Evolutionary conservation across 1,284 basidiomycete species (phyloP).

Genomic region (Puccinia coronata): DNA sequence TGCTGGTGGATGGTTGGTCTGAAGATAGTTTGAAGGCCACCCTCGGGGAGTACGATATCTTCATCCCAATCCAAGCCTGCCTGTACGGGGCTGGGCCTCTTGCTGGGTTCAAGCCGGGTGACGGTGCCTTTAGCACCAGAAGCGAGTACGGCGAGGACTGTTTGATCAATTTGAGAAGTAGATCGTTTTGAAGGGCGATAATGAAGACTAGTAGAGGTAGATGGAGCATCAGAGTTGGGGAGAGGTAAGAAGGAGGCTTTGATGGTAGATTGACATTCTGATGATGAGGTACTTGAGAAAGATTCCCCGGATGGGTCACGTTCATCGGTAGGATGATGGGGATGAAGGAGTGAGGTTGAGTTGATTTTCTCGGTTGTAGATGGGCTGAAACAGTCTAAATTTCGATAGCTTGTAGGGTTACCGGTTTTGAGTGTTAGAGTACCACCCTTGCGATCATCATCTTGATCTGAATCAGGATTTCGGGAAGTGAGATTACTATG

Average conservation of each 20-base stretch:
- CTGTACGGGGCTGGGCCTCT: constrained; percentile 31
- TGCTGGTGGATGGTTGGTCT: background rate
- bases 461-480: background rate
- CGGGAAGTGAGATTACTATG: background rate
- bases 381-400: background rate
- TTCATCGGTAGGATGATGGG: background rate
- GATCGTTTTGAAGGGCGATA: constrained; percentile 4
- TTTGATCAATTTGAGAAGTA: constrained; percentile 23
- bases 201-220: background rate
- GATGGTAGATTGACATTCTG: constrained; percentile 47
- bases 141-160: constrained; percentile 40
- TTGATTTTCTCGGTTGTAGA: background rate
- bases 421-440: constrained; percentile 19
- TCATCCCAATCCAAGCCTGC: constrained; percentile 49
- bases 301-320: constrained; percentile 14
- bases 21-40: constrained; percentile 12
- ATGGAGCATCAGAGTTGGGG: constrained; percentile 16
- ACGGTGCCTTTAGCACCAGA: constrained; percentile 44
- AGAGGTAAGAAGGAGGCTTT: constrained; percentile 32
- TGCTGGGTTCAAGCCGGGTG: constrained; percentile 44
- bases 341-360: background rate
- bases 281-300: constrained; percentile 36
- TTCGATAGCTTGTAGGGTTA: background rate
- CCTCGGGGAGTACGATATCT: constrained; percentile 41
- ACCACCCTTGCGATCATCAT: background rate